A percentile compares a stretch with the other conserved stretches of the same genome.
phyloP scores from a whole-genome alignment of 1,284 basidiomycete species.

The Caloboletus firmus region DNA sequence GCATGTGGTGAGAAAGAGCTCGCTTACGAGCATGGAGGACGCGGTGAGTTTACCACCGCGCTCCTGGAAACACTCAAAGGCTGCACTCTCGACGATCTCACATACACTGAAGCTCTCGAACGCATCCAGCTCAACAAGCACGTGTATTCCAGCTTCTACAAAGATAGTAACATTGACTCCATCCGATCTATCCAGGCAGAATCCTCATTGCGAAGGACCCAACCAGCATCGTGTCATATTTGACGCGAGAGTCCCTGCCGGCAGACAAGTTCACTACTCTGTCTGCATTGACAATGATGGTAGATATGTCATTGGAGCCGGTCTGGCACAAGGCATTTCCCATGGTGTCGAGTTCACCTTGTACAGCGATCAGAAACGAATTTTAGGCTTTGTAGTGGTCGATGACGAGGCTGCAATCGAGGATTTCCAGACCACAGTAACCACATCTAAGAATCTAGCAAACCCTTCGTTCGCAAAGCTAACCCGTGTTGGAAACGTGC shows the following conservation, averaged over 20 bases:
- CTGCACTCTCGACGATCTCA: conserved; percentile 2
- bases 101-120: conserved; percentile 16
- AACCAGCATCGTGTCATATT: conserved; percentile 21
- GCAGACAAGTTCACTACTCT: conserved; percentile 1
- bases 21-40: conserved; percentile 17
- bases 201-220: conserved; percentile 21
- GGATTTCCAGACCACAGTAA: conserved; percentile 19
- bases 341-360: conserved; percentile 15
- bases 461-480: conserved; percentile 11
- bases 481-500: conserved; percentile 12
- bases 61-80: conserved; percentile 15
- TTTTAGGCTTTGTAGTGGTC: not conserved
- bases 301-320: conserved; percentile 14
- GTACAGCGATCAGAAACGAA: conserved; percentile 3
- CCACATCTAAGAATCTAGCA: not conserved
- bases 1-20: conserved; percentile 50
- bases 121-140: conserved; percentile 14
- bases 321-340: conserved; percentile 19
- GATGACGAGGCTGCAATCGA: conserved; percentile 5
- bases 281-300: not conserved
- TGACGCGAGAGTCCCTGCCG: conserved; percentile 4
- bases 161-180: not conserved
- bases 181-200: conserved; percentile 6
- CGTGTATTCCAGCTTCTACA: not conserved
- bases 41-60: conserved; percentile 17